Evolutionary conservation across 495 filamentous ascomycete genomes (phyloP), one percentile per base, ranked within the genome.

Genomic region (Extremus antarcticus): DNA sequence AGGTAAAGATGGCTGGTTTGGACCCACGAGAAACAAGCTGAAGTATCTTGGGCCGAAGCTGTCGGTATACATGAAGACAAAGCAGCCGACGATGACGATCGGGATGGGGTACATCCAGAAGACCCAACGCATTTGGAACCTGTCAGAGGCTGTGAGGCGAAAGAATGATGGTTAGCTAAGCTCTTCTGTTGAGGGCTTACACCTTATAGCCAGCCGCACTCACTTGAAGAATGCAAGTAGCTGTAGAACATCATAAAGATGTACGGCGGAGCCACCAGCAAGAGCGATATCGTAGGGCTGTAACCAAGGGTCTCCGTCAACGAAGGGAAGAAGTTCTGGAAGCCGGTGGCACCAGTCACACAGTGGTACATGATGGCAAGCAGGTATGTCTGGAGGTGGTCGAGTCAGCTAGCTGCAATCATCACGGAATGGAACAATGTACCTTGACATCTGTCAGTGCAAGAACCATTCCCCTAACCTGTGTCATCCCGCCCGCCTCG

Each of bases 251-350:
- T 74, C 73, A 78, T 78, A 66, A 79, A 78, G 46, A 79, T 53
- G 59, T 79, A 79, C 0, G 76, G 76, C 2, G 76, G 77, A 7
- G 76, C 75, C 15, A 77, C 73, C 1, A 79, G 70, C 13, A 80
- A 63, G 16, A 78, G 65, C 0, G 73, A 73, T 52, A 74, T 69
- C 39, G 61, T 73, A 11, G 69, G 16, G 53, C 48, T 61, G 61
- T 70, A 75, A 17, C 66, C 65, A 15, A 80, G 68, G 0, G 74
- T 76, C 29, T 59, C 51, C 0, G 72, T 73, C 49, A 79, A 61
- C 0, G 75, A 74, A 0, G 75, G 76, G 70, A 78, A 78, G 66
- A 74, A 78, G 65, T 78, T 77, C 53, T 79, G 74, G 70, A 79
- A 79, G 0, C 76, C 76, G 13, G 70, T 67, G 1, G 75, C 70